phyloP scores from a whole-genome alignment of 73 alveolate species.

The Paramecium octaurelia region DNA sequence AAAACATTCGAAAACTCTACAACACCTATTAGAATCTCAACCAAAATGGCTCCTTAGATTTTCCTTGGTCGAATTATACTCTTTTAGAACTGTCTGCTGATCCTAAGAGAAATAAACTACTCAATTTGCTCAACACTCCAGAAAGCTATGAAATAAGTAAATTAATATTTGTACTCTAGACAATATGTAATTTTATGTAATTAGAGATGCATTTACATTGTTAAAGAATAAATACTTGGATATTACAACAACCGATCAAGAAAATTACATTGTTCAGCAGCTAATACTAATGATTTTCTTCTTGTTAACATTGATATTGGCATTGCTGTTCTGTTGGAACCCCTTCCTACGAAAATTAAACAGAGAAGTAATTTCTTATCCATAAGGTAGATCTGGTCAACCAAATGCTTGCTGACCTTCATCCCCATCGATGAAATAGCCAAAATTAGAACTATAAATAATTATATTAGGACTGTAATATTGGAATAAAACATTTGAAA shows the following conservation, averaged over 20 bases:
- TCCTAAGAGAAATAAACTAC: background rate
- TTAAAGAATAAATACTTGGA: background rate
- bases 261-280: constrained; percentile 14
- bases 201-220: background rate
- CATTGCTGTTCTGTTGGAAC: constrained; percentile 32
- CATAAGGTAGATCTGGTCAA: constrained; percentile 52
- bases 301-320: background rate
- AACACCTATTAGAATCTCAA: background rate
- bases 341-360: constrained; percentile 38
- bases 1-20: constrained; percentile 4
- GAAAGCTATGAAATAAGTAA: constrained; percentile 31
- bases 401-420: constrained; percentile 50
- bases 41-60: background rate
- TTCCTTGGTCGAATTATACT: background rate
- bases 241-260: background rate
- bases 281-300: constrained; percentile 28
- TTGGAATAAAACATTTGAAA: constrained; percentile 48
- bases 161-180: background rate
- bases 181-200: background rate
- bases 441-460: constrained; percentile 28
- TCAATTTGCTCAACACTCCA: background rate
- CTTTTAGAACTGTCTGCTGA: background rate
- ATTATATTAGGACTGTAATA: constrained; percentile 43
- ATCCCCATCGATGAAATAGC: constrained; percentile 58
- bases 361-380: constrained; percentile 23